A percentile compares a stretch with the other conserved stretches of the same genome.
Evolutionary conservation across 352 stramenopile species (phyloP).

Genomic region (Peronospora farinosa): DNA sequence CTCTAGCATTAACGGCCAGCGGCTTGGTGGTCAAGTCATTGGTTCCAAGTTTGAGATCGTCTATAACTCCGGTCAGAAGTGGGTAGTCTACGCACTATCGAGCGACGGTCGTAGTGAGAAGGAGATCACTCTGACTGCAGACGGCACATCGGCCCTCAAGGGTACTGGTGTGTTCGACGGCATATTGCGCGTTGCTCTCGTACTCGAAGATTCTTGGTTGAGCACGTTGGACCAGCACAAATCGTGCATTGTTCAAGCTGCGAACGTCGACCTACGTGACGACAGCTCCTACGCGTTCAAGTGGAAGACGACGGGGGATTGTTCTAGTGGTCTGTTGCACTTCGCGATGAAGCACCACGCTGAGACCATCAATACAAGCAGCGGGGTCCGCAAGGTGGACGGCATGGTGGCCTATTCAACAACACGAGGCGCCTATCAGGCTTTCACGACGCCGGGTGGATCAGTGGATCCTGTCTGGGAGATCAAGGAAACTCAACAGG

Average conservation of each 20-base stretch:
- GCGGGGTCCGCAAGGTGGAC: slow-evolving; percentile 23
- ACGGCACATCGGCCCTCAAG: slow-evolving; percentile 34
- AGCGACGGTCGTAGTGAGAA: slow-evolving; percentile 35
- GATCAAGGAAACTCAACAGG: slow-evolving; percentile 37
- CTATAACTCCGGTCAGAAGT: slow-evolving; percentile 52
- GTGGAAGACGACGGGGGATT: slow-evolving; percentile 54
- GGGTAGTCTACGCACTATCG: slow-evolving; percentile 49
- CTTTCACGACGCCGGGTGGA: slow-evolving; percentile 27
- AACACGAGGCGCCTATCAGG: slow-evolving; percentile 3
- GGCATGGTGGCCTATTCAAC: slow-evolving; percentile 21
- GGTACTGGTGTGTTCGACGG: slow-evolving; percentile 35
- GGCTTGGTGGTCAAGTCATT: slow-evolving; percentile 19
- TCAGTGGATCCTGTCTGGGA: slow-evolving; percentile 34
- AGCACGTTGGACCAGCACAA: slow-evolving; percentile 43
- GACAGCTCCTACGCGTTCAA: slow-evolving; percentile 47
- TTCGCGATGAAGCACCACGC: slow-evolving; percentile 51
- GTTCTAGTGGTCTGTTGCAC: slow-evolving; percentile 46
- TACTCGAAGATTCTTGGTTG: slow-evolving; percentile 33
- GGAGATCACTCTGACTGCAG: slow-evolving; percentile 34
- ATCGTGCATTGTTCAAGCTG: slow-evolving; percentile 40
- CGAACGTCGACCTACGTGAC: slow-evolving; percentile 33
- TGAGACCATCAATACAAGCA: slow-evolving; percentile 36
- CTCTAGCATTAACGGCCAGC: slow-evolving; percentile 38
- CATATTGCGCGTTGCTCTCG: slow-evolving; percentile 41
- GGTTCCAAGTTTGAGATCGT: slow-evolving; percentile 46